Conservation (phyloP, 305 asterid genomes). For the Andrographis paniculata region DNA sequence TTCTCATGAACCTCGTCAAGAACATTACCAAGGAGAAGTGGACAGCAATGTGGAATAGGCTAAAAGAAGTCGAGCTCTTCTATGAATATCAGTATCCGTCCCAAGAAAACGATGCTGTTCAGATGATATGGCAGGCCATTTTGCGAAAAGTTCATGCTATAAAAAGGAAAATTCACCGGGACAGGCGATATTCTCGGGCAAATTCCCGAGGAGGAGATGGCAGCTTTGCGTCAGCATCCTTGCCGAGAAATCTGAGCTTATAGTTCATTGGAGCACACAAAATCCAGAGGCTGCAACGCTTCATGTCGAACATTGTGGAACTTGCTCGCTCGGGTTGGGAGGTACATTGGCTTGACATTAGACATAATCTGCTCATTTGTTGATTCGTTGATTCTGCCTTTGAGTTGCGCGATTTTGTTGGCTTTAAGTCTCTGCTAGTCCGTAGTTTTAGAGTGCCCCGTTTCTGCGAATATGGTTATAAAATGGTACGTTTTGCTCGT, state of each 20-base stretch:
- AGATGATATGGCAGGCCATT: conserved; percentile 85
- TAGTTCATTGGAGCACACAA: neutral
- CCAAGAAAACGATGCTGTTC: conserved; percentile 68
- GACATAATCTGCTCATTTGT: too few relatives aligned
- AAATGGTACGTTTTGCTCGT: too few relatives aligned
- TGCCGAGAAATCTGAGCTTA: conserved; percentile 51
- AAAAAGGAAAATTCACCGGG: conserved; percentile 36
- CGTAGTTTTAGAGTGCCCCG: too few relatives aligned
- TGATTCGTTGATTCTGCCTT: too few relatives aligned
- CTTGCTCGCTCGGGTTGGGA: neutral
- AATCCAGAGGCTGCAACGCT: neutral
- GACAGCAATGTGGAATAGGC: conserved; percentile 71
- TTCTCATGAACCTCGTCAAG: conserved; percentile 51
- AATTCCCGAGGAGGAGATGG: conserved; percentile 15
- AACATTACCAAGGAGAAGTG: conserved; percentile 51
- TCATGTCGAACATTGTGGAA: neutral
- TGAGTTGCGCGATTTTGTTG: too few relatives aligned
- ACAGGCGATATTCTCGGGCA: conserved; percentile 31
- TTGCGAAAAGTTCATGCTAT: conserved; percentile 58
- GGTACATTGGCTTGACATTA: too few relatives aligned
- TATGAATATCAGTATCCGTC: conserved; percentile 72
- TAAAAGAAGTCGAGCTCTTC: conserved; percentile 50
- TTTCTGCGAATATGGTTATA: too few relatives aligned
- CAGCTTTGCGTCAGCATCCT: conserved; percentile 20
- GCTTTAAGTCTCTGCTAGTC: too few relatives aligned